Base-by-base conservation (phyloP, 2,329 filamentous ascomycete species). In the Orbilia quercus region DNA sequence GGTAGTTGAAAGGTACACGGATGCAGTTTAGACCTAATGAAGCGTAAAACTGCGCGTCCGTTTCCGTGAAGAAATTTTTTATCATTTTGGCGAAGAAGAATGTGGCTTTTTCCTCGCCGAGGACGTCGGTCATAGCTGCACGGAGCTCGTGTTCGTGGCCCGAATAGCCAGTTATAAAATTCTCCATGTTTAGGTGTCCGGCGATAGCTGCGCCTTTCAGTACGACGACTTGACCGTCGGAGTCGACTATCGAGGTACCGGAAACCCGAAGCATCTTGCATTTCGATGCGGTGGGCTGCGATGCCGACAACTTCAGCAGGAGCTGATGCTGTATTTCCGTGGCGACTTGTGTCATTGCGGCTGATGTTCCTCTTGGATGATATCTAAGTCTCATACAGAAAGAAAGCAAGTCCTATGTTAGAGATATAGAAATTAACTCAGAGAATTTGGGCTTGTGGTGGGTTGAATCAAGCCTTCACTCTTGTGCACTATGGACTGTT, bases 111-210 rank as follows among this genome's bases (percentile, higher is more conserved):
- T 84, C 80, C 22, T 78, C 67, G 0, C 83, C 83, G 1, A 84
- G 78, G 6, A 82, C 82, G 51, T 80, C 80, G 11, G 80, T 79
- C 81, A 84, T 82, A 0, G 82, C 80, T 1, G 80, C 80, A 2
- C 83, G 82, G 54, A 83, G 81, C 64, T 83, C 80, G 14, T 78
- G 79, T 76, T 84, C 83, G 69, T 83, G 82, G 28, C 82, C 83
- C 9, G 83, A 80, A 63, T 82, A 84, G 28, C 83, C 83, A 0
- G 82, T 83, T 76, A 84, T 84, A 79, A 84, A 84, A 74, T 84
- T 84, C 75, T 83, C 82, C 80, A 82, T 82, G 58, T 75, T 74
- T 25, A 69, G 54, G 38, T 69, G 64, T 7, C 64, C 64, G 11
- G 64, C 64, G 20, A 69, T 51, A 23, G 64, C 82, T 23, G 83